A percentile compares a stretch with the other conserved stretches of the same genome.
Conservation (phyloP, 2,329 filamentous ascomycete genomes). For the Beauveria australis region DNA sequence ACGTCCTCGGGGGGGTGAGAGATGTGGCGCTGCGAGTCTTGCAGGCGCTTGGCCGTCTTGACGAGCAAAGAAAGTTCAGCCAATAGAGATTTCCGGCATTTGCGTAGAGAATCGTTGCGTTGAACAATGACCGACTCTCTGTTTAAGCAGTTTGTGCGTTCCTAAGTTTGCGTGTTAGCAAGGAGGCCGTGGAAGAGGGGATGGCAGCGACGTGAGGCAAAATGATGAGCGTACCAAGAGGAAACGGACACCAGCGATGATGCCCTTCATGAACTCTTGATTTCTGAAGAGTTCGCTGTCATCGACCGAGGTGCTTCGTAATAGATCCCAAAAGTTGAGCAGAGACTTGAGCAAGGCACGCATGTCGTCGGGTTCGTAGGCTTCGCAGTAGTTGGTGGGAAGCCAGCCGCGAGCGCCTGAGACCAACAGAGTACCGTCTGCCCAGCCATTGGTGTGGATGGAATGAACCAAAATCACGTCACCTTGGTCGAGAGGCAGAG, state of each 20-base stretch:
- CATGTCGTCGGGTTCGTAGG: slow-evolving; percentile 85
- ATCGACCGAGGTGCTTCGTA: slow-evolving; percentile 67
- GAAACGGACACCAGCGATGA: slow-evolving; percentile 87
- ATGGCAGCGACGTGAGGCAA: neutral
- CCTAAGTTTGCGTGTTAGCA: slow-evolving; percentile 39
- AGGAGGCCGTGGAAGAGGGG: neutral
- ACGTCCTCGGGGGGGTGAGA: slow-evolving; percentile 45
- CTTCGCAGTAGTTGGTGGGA: slow-evolving; percentile 95
- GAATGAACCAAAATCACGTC: slow-evolving; percentile 93
- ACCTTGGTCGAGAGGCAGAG: slow-evolving; percentile 78
- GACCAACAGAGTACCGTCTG: slow-evolving; percentile 81
- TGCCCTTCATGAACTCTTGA: slow-evolving; percentile 88
- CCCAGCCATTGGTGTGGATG: slow-evolving; percentile 97
- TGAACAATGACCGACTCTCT: slow-evolving; percentile 70
- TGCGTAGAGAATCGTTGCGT: slow-evolving; percentile 65
- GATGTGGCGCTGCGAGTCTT: slow-evolving; percentile 56
- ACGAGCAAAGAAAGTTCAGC: slow-evolving; percentile 86
- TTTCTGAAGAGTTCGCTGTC: slow-evolving; percentile 75
- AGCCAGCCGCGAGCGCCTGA: slow-evolving; percentile 89
- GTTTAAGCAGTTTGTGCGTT: slow-evolving; percentile 80
- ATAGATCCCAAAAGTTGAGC: slow-evolving; percentile 85
- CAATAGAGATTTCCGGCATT: slow-evolving; percentile 76
- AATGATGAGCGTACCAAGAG: slow-evolving; percentile 60
- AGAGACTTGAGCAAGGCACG: slow-evolving; percentile 76
- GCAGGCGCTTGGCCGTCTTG: slow-evolving; percentile 77